Conservation (phyloP, 1,284 basidiomycete genomes). For the Ganoderma multipileum region DNA sequence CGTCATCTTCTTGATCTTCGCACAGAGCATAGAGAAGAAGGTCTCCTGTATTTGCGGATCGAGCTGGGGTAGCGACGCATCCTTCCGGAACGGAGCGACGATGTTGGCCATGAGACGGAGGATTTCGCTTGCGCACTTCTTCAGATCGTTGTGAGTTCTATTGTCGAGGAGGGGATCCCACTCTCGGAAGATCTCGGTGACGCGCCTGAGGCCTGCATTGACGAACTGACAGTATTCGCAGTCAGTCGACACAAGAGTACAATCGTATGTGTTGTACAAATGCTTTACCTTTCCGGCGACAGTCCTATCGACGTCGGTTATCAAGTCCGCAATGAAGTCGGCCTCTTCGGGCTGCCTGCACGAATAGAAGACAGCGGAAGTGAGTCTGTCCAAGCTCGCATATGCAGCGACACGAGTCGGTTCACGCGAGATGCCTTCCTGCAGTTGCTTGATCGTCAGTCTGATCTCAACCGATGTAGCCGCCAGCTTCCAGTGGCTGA, state of each 20-base stretch:
- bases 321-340: constrained; percentile 80
- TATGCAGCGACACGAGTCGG: constrained; percentile 58
- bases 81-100: constrained; percentile 65
- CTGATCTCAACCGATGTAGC: constrained; percentile 81
- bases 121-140: constrained; percentile 65
- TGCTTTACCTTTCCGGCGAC: constrained; percentile 71
- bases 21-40: constrained; percentile 55
- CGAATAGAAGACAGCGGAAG: constrained; percentile 70
- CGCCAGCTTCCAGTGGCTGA: constrained; percentile 83
- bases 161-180: constrained; percentile 30
- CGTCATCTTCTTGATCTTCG: constrained; percentile 53
- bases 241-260: neutral
- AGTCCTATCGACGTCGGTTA: constrained; percentile 66
- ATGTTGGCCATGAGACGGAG: constrained; percentile 74
- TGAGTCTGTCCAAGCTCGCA: constrained; percentile 66
- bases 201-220: constrained; percentile 73
- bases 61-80: constrained; percentile 53
- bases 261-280: no score
- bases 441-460: constrained; percentile 74
- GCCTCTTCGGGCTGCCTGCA: constrained; percentile 78
- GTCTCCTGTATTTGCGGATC: constrained; percentile 61
- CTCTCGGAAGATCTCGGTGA: constrained; percentile 61
- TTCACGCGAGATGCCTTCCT: constrained; percentile 65
- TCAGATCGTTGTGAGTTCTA: constrained; percentile 36
- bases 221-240: constrained; percentile 59